phyloP scores from a whole-genome alignment of 1,284 basidiomycete genomes.

The Sporisorium exsertum region DNA sequence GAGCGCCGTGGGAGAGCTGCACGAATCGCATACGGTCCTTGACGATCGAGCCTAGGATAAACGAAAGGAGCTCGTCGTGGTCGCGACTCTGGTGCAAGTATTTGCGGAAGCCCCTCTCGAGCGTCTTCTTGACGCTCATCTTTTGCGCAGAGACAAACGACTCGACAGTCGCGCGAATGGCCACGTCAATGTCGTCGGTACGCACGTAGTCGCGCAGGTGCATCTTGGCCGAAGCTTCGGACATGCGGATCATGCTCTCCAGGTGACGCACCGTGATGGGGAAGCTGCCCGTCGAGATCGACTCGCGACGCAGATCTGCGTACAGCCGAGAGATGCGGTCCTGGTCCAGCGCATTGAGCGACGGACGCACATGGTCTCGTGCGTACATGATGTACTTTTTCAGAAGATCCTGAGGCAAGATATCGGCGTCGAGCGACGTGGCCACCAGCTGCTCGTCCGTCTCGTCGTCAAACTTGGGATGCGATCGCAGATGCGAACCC shows the following conservation, averaged over 20 bases:
- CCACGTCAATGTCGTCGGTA: constrained; percentile 94
- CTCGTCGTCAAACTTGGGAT: constrained; percentile 88
- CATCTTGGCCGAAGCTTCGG: constrained; percentile 98
- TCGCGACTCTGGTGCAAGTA: constrained; percentile 94
- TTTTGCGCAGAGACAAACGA: constrained; percentile 98
- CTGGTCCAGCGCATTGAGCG: constrained; percentile 93
- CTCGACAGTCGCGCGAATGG: constrained; percentile 92
- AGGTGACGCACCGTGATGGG: constrained; percentile 98
- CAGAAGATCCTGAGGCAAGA: constrained; percentile 96
- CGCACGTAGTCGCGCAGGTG: constrained; percentile 94
- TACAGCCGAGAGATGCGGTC: constrained; percentile 95
- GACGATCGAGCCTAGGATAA: constrained; percentile 91
- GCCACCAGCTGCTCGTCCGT: constrained; percentile 87
- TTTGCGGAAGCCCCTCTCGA: constrained; percentile 91
- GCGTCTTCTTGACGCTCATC: constrained; percentile 96
- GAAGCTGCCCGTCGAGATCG: constrained; percentile 94
- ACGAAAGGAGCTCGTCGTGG: constrained; percentile 91
- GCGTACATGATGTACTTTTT: constrained; percentile 99
- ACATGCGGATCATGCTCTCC: constrained; percentile 99
- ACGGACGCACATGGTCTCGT: constrained; percentile 89
- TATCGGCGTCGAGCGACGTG: constrained; percentile 86
- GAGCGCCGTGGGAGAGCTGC: constrained; percentile 65
- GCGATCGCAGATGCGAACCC: constrained; percentile 91
- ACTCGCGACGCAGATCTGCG: constrained; percentile 95
- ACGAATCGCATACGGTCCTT: constrained; percentile 90